Conservation (phyloP, 2,329 filamentous ascomycete species). For the Stromatinia cepivora region DNA sequence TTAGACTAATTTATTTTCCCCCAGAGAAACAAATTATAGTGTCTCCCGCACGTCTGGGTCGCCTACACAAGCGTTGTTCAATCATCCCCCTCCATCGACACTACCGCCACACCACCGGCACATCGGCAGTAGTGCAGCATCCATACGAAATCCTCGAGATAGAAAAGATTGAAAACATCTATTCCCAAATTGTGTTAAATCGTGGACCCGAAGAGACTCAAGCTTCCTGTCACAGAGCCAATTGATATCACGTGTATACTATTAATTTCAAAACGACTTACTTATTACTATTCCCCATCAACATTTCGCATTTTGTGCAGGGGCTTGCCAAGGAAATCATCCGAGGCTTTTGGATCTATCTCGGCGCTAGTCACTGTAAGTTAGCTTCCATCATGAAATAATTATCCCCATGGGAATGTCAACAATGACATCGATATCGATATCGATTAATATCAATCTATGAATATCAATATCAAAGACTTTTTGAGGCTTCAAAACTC, state of each 20-base stretch:
- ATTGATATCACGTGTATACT: slow-evolving; percentile 14
- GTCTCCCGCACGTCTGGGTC: slow-evolving; percentile 34
- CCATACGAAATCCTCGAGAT: neutral
- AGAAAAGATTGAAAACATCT: neutral
- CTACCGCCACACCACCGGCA: slow-evolving; percentile 1
- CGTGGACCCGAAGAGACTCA: neutral
- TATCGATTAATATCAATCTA: slow-evolving; percentile 16
- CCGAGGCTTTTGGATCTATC: slow-evolving; percentile 26
- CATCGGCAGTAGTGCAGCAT: neutral
- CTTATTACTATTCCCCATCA: slow-evolving; percentile 2
- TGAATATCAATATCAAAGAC: slow-evolving; percentile 7
- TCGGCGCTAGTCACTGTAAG: slow-evolving; percentile 32
- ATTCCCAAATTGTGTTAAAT: neutral
- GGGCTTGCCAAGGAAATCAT: slow-evolving; percentile 29
- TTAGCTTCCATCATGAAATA: slow-evolving; percentile 30
- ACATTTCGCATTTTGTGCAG: slow-evolving; percentile 4
- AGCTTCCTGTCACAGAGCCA: neutral
- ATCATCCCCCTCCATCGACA: slow-evolving; percentile 20
- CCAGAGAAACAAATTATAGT: slow-evolving; percentile 28
- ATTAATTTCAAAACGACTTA: neutral
- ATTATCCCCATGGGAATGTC: slow-evolving; percentile 6
- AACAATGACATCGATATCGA: slow-evolving; percentile 10
- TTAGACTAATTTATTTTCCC: slow-evolving; percentile 27
- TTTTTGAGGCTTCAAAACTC: slow-evolving; percentile 5
- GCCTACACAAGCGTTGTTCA: slow-evolving; percentile 34